Evolutionary conservation across 2,329 filamentous ascomycete species (phyloP).

Genomic region (Hymenotorrendiella dingleyae): DNA sequence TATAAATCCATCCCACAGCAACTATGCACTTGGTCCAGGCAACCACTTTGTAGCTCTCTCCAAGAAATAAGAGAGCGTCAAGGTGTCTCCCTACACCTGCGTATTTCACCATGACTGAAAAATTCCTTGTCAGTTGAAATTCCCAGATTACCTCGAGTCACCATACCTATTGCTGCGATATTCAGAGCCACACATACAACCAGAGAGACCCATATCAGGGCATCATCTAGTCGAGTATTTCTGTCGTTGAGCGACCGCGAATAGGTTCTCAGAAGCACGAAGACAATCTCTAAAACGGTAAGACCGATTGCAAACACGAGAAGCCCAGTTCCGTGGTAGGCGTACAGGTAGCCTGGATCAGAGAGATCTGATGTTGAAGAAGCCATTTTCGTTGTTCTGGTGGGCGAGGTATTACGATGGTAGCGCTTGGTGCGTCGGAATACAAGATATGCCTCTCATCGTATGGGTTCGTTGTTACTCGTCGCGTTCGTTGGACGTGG

Average conservation of each 20-base stretch:
- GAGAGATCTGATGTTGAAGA: too few species aligned
- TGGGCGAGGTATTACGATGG: too few species aligned
- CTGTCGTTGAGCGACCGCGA: background rate
- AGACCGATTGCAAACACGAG: background rate
- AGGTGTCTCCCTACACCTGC: background rate
- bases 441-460: too few species aligned
- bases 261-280: conserved; percentile 1
- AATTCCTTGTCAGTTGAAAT: background rate
- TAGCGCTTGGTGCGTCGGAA: too few species aligned
- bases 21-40: background rate
- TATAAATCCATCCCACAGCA: background rate
- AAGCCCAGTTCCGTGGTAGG: background rate
- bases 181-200: conserved; percentile 1
- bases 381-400: too few species aligned
- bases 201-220: conserved; percentile 2
- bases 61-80: background rate
- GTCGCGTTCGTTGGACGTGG: too few species aligned
- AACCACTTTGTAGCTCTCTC: background rate
- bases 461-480: too few species aligned
- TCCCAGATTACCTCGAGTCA: too few species aligned
- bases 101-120: conserved; percentile 3
- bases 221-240: conserved; percentile 1
- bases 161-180: conserved; percentile 3
- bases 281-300: background rate
- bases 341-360: too few species aligned